Evolutionary conservation across 108 stramenopile species (phyloP).

Genomic region (Stephanodiscus minutulus): DNA sequence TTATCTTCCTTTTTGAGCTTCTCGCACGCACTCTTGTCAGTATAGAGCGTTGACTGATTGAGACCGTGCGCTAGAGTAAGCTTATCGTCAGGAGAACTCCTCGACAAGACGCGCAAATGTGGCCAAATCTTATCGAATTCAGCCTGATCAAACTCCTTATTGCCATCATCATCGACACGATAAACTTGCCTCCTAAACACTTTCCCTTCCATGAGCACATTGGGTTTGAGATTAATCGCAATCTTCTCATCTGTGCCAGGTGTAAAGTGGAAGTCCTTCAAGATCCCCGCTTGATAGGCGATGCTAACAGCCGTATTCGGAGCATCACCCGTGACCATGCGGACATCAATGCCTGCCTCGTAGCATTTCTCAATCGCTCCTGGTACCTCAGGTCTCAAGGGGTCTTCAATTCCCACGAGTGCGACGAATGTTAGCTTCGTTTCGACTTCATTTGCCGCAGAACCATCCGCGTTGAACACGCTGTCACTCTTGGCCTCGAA

Average conservation of each 20-base stretch:
- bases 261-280: slow-evolving; percentile 74
- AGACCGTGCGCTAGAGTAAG: slow-evolving; percentile 85
- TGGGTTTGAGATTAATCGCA: slow-evolving; percentile 70
- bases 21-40: slow-evolving; percentile 56
- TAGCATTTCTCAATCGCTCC: slow-evolving; percentile 88
- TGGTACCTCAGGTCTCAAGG: slow-evolving; percentile 90
- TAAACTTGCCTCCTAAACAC: slow-evolving; percentile 71
- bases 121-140: slow-evolving; percentile 90
- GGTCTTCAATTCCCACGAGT: slow-evolving; percentile 97
- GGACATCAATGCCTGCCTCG: slow-evolving; percentile 93
- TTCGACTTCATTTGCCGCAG: slow-evolving; percentile 64
- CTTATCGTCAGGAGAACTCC: slow-evolving; percentile 85
- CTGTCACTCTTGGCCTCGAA: slow-evolving; percentile 57
- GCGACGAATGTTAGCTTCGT: slow-evolving; percentile 73
- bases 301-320: slow-evolving; percentile 95
- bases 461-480: slow-evolving; percentile 74
- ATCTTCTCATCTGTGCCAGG: slow-evolving; percentile 60
- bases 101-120: slow-evolving; percentile 73
- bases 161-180: slow-evolving; percentile 55
- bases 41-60: slow-evolving; percentile 80
- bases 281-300: slow-evolving; percentile 85
- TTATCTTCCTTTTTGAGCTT: slow-evolving; percentile 51
- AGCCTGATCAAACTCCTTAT: slow-evolving; percentile 79
- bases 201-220: slow-evolving; percentile 85
- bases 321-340: slow-evolving; percentile 97